Evolutionary conservation across 805 yeast genomes (phyloP), one percentile per base, ranked within the genome.

Genomic region (Saturnispora mendoncae): DNA sequence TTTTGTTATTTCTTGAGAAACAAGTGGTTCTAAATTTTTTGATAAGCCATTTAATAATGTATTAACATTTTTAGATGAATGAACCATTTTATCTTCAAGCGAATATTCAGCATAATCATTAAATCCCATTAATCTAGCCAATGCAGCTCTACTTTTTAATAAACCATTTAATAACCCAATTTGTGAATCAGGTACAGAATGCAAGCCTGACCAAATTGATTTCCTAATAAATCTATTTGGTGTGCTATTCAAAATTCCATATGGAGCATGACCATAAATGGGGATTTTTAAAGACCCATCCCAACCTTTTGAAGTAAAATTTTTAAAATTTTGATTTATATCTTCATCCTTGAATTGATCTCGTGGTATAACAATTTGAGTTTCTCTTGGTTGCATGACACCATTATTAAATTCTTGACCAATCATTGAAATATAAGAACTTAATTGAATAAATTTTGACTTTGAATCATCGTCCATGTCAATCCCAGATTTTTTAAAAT

Each of bases 401-500:
- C 74, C 67, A 56, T 71, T 72, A 47, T 71, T 67, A 59, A 87
- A 88, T 20, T 78, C 75, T 46, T 92, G 90, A 0, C 97, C 97
- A 15, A 78, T 63, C 6, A 81, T 61, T 1, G 95, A 82, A 18
- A 92, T 86, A 45, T 79, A 74, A 47, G 84, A 92, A 2, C 95
- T 84, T 30, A 86, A 61, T 17, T 74, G 71, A 25, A 92, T 85
- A 57, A 90, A 92, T 46, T 75, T 71, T 12, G 73, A 68, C 44
- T 90, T 68, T 1, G 81, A 72, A 19, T 67, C 62, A 18, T 69
- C 74, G 49, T 75, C 78, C 80, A 87, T 78, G 53, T 80, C 80
- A 25, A 88, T 83, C 0, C 97, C 98, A 0, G 95, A 84, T 49
- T 86, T 79, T 50, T 84, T 83, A 55, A 92, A 92, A 60, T 92